phyloP scores from a whole-genome alignment of 148 eudicot genomes.

The Cornus florida region DNA sequence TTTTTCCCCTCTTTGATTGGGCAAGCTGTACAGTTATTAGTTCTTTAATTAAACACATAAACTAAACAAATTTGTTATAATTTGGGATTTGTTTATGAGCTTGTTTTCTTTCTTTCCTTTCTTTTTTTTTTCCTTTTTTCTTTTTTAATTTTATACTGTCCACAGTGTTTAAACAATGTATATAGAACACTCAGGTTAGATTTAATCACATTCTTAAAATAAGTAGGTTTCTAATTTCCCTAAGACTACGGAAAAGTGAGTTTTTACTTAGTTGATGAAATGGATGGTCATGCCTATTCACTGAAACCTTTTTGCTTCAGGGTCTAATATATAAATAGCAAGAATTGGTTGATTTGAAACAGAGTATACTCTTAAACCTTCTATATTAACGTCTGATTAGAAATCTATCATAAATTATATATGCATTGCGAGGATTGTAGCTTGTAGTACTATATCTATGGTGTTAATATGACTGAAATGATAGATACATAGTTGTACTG shows the following conservation, averaged over 20 bases:
- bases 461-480: neutral
- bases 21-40: neutral
- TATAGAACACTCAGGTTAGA: neutral
- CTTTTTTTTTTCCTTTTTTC: neutral
- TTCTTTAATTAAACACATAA: neutral
- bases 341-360: neutral
- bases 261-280: neutral
- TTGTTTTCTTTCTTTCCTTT: neutral
- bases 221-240: neutral
- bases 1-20: constrained; percentile 16
- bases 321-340: neutral
- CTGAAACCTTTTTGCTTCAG: neutral
- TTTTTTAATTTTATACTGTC: too few species aligned
- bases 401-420: too few species aligned
- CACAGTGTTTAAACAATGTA: neutral
- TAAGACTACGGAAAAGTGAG: neutral
- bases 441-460: neutral
- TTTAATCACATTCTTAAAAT: too few species aligned
- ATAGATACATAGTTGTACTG: neutral
- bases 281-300: neutral
- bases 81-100: neutral
- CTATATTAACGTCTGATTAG: neutral
- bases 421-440: too few species aligned
- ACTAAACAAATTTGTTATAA: neutral
- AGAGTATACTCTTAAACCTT: too few species aligned